phyloP scores from a whole-genome alignment of 805 yeast species.

The Candida chauliodis region DNA sequence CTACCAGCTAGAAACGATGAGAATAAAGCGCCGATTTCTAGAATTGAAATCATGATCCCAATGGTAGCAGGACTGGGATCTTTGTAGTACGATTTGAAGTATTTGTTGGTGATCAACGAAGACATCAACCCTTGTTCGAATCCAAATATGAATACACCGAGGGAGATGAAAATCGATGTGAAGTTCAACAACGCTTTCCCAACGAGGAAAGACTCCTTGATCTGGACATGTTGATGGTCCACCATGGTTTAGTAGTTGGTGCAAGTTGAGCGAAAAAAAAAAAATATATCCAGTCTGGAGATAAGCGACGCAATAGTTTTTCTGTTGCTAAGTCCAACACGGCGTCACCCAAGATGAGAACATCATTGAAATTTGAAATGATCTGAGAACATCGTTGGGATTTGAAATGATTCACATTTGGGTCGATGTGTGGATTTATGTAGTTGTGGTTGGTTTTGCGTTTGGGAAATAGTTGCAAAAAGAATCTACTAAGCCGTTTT shows the following conservation, averaged over 20 bases:
- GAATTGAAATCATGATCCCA: slow-evolving; percentile 47
- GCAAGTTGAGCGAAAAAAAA: background rate
- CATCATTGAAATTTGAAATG: too few species aligned
- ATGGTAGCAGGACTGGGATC: slow-evolving; percentile 40
- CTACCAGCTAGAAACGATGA: slow-evolving; percentile 48
- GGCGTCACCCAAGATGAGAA: background rate
- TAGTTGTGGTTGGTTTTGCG: too few species aligned
- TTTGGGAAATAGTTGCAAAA: too few species aligned
- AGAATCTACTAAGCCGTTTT: too few species aligned
- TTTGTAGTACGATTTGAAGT: slow-evolving; percentile 38
- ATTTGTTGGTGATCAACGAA: slow-evolving; percentile 40
- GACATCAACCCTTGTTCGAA: slow-evolving; percentile 47
- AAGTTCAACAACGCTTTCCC: slow-evolving; percentile 39
- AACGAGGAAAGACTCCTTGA: slow-evolving; percentile 37
- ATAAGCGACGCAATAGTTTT: background rate
- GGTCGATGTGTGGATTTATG: too few species aligned
- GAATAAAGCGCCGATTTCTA: slow-evolving; percentile 49
- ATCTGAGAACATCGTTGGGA: background rate
- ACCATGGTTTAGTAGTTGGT: background rate
- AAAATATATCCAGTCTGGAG: background rate
- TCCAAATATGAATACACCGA: slow-evolving; percentile 44
- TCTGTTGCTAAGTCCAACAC: background rate
- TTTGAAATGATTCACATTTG: too few species aligned
- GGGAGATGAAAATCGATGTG: slow-evolving; percentile 42
- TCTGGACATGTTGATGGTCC: slow-evolving; percentile 19